Evolutionary conservation across 148 eudicot genomes (phyloP), one percentile per base, ranked within the genome.

Genomic region (Chenopodium berlandieri): DNA sequence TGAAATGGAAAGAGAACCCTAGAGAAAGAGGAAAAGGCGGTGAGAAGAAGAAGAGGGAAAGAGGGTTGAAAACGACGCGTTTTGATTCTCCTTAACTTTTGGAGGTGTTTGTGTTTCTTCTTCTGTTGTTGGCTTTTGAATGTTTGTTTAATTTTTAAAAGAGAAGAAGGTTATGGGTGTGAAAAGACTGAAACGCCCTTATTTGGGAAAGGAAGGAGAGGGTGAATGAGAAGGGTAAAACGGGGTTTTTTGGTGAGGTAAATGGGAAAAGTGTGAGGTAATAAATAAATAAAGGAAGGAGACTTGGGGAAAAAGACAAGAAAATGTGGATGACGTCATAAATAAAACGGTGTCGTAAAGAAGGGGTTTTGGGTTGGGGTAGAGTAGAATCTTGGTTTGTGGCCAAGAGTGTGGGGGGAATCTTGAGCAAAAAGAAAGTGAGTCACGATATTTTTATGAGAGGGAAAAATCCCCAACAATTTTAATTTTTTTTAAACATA

Each of bases 61-160:
- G 40, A 34, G 20, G 44, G 22, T 56, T 2, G 32, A 79, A 80
- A 76, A 80, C 86, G 81, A 73, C 10, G 52, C 69, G 73, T 78
- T 63, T 78, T 22, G 48, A 1, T 44, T 34, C 67, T 84, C 85
- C 88, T 80, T 80, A 82, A 79, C 82, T 80, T 80, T 75, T 66
- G 84, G 87, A 83, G 23, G 65, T 62, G 65, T 48, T 48, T 48
- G 40, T 37, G 76, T 73, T 32, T 48, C 9, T 25, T 68, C 34
- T 77, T 30, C 1, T 37, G 54, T 34, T 37, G 40, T 37, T 37
- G 47, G n/a, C 40, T 69, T 79, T 79, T 79, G 66, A 78, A 78
- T 67, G 48, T 19, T 76, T 60, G 23, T 34, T 20, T 60, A 31
- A 50, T n/a, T 50, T 9, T 9, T 50, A 13, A 50, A 30, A 62